Conservation (phyloP, 2,329 filamentous ascomycete species). For the Fusarium sp. region DNA sequence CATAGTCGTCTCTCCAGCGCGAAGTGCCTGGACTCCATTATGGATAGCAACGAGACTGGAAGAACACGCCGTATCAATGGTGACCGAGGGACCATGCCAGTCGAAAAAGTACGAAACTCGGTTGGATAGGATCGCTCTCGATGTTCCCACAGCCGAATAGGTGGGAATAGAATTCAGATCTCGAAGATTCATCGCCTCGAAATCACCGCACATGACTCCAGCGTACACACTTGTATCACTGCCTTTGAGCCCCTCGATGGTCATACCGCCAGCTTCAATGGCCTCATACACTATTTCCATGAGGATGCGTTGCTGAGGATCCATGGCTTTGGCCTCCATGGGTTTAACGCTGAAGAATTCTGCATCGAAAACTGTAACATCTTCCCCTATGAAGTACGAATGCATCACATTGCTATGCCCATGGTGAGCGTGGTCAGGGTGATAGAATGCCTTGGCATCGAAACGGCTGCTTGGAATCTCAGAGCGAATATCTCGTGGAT, state of each 20-base stretch:
- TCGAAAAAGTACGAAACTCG: constrained; percentile 14
- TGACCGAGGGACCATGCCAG: constrained; percentile 6
- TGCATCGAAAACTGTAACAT: too few relatives aligned
- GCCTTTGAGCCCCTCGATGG: constrained; percentile 46
- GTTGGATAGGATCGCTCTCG: constrained; percentile 10
- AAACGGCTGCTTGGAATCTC: too few relatives aligned
- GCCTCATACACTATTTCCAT: constrained; percentile 61
- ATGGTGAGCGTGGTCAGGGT: too few relatives aligned
- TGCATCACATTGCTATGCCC: too few relatives aligned
- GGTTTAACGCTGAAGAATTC: too few relatives aligned
- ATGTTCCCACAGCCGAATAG: neutral
- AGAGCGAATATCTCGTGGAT: too few relatives aligned
- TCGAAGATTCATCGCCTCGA: constrained; percentile 18
- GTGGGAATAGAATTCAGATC: constrained; percentile 46
- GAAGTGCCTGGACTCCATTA: constrained; percentile 1
- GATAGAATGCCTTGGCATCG: too few relatives aligned
- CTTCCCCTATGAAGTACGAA: too few relatives aligned
- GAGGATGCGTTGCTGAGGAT: constrained; percentile 60
- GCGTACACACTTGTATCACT: constrained; percentile 28
- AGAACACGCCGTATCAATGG: constrained; percentile 4
- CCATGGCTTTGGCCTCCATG: constrained; percentile 56
- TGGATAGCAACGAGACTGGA: constrained; percentile 7
- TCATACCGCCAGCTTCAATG: constrained; percentile 56
- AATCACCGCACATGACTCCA: constrained; percentile 35
- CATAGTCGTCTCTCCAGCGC: neutral